Conservation (phyloP, 164 flowering plant species). For the Platanus orientalis region DNA sequence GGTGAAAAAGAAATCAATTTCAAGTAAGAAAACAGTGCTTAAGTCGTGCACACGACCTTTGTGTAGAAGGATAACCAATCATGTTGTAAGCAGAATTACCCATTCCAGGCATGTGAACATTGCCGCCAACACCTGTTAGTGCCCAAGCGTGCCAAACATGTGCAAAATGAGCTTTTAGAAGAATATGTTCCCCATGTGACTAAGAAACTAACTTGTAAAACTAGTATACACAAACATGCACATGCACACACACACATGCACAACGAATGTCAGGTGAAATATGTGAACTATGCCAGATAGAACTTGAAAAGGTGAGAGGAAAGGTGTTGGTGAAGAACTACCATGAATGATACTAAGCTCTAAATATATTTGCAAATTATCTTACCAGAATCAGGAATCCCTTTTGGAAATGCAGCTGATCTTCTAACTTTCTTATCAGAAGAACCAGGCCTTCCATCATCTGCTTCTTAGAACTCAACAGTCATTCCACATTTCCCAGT, state of each 20-base stretch:
- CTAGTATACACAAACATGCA: slow-evolving; percentile 15
- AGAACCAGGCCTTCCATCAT: slow-evolving; percentile 49
- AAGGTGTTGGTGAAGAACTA: neutral
- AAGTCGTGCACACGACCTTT: slow-evolving; percentile 96
- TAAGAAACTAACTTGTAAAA: slow-evolving; percentile 24
- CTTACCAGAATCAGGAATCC: slow-evolving; percentile 63
- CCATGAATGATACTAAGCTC: neutral
- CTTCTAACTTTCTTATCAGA: slow-evolving; percentile 67
- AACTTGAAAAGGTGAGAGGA: neutral
- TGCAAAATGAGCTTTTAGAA: slow-evolving; percentile 80
- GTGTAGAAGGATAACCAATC: slow-evolving; percentile 91
- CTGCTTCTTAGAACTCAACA: slow-evolving; percentile 28
- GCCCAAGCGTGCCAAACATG: slow-evolving; percentile 96
- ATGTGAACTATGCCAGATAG: neutral
- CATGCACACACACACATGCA: neutral
- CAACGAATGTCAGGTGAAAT: slow-evolving; percentile 9
- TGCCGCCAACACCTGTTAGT: slow-evolving; percentile 98
- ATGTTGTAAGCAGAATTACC: slow-evolving; percentile 88
- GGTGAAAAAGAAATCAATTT: slow-evolving; percentile 27
- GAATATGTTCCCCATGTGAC: slow-evolving; percentile 55
- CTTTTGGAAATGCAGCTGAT: slow-evolving; percentile 33
- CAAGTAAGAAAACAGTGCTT: slow-evolving; percentile 54
- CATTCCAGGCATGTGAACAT: slow-evolving; percentile 84
- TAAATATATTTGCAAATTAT: slow-evolving; percentile 4
- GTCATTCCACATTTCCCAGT: no score